phyloP scores from a whole-genome alignment of 1,284 basidiomycete genomes.

The Sporisorium scitamineum region DNA sequence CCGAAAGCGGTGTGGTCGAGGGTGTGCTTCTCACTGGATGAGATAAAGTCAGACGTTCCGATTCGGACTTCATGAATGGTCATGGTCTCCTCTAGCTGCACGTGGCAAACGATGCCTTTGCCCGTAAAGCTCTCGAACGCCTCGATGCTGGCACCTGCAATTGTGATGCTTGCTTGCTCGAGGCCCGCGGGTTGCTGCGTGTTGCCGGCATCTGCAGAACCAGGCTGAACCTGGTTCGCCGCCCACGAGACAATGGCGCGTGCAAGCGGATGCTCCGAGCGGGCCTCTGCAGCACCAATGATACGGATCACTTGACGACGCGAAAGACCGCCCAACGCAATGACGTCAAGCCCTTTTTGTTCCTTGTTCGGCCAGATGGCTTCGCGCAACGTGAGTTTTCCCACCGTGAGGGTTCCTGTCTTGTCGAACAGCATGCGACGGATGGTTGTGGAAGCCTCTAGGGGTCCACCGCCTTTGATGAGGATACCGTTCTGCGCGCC shows the following conservation, averaged over 20 bases:
- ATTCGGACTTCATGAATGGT: constrained; percentile 53
- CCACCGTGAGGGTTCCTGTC: constrained; percentile 95
- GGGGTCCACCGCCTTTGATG: constrained; percentile 94
- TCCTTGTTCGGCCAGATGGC: constrained; percentile 79
- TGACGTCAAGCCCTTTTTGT: constrained; percentile 21
- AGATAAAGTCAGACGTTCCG: constrained; percentile 55
- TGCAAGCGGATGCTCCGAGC: constrained; percentile 95
- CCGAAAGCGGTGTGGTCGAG: constrained; percentile 21
- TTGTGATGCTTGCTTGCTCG: constrained; percentile 10
- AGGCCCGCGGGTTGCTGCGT: neutral
- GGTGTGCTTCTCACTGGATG: constrained; percentile 14
- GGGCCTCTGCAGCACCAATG: constrained; percentile 85
- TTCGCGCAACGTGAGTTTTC: constrained; percentile 80
- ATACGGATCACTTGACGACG: constrained; percentile 71
- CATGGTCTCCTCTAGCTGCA: constrained; percentile 49
- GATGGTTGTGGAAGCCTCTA: constrained; percentile 89
- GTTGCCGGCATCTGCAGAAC: neutral
- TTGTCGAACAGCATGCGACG: constrained; percentile 91
- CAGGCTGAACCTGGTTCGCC: constrained; percentile 73
- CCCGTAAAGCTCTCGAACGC: constrained; percentile 89
- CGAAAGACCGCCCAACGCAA: constrained; percentile 35
- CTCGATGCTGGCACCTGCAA: constrained; percentile 71
- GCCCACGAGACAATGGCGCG: constrained; percentile 86
- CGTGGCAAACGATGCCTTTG: constrained; percentile 77
- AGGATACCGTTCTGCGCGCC: constrained; percentile 97